phyloP scores from a whole-genome alignment of 202 grass and related monocot genomes.

The Thinopyrum obtusiflorum region DNA sequence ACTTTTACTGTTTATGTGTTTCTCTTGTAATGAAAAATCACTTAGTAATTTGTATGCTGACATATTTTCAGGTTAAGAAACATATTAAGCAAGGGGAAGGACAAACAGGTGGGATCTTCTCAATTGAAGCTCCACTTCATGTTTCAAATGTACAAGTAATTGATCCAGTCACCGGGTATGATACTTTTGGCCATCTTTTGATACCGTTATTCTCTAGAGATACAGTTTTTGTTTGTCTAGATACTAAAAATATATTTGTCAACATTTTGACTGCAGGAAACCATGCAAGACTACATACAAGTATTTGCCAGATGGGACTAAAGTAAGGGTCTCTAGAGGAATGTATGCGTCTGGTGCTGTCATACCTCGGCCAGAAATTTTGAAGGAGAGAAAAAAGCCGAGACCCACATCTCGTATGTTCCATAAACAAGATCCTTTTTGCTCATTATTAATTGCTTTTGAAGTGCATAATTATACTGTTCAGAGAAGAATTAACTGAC shows the following conservation, averaged over 20 bases:
- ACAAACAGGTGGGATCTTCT: slow-evolving; percentile 81
- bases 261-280: slow-evolving; percentile 41
- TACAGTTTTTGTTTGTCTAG: not conserved
- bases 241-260: not conserved
- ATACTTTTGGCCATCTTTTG: not conserved
- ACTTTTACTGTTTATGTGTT: not conserved
- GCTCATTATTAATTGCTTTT: slow-evolving; percentile 19
- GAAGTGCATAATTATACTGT: not conserved
- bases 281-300: slow-evolving; percentile 87
- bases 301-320: slow-evolving; percentile 85
- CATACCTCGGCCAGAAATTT: slow-evolving; percentile 89
- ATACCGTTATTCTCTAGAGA: not conserved
- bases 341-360: slow-evolving; percentile 73
- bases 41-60: not conserved
- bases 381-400: slow-evolving; percentile 87
- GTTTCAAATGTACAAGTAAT: slow-evolving; percentile 94
- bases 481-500: not conserved
- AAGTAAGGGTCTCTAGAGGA: slow-evolving; percentile 84
- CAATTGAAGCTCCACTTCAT: slow-evolving; percentile 96
- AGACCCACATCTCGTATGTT: slow-evolving; percentile 68
- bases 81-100: slow-evolving; percentile 95
- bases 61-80: slow-evolving; percentile 84
- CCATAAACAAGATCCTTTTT: slow-evolving; percentile 5
- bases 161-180: slow-evolving; percentile 80
- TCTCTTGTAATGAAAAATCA: not conserved